Evolutionary conservation across 2,329 filamentous ascomycete species (phyloP), one percentile per base, ranked within the genome.

Genomic region (Botrytis byssoidea): DNA sequence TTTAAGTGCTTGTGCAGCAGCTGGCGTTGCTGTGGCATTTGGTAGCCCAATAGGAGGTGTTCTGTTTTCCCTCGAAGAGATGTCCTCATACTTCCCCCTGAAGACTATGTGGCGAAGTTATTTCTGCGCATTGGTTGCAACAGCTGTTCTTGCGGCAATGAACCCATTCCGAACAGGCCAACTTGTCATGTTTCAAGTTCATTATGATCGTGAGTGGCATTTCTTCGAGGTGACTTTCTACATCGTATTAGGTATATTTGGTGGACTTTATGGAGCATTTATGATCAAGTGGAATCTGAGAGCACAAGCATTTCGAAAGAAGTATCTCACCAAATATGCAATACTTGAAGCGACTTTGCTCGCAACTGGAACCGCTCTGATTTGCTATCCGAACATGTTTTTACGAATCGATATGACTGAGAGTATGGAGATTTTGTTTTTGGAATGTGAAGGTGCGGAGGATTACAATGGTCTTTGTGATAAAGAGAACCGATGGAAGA

Each of bases 101-200:
- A 98, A 98, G 83, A 99, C 96, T 0, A 89, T 99, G 83, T 98
- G 96, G 96, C 89, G 96, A 78, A 98, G 94, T 81, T 99, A 98
- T 82, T 98, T 99, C 82, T 99, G 96, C 83, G 96, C 96, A 44
- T 84, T 99, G 76, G 95, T 99, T 8, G 96, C 95, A 8, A 98
- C 96, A 1, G 94, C 94, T 68, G 94, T 97, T 25, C 85, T 99
- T 57, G 92, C 96, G 40, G 93, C 93, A 74, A 97, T 99, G 93
- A 99, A 99, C 79, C 96, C 96, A 35, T 99, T 99, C 83, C 87
- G 96, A 70, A 98, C 96, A 0, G 96, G 96, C 32, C 96, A 99
- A 81, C 88, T 99, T 60, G 96, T 99, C 88, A 98, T 99, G 95
- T 99, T 99, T 83, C 95, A 97, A 79, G 95, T 99, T 79, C 90